These are phyloP conservation scores for Fraxinus pennsylvanica DNA, from an alignment of 257 asterid genomes.

Conservation along the genomic window DNA sequence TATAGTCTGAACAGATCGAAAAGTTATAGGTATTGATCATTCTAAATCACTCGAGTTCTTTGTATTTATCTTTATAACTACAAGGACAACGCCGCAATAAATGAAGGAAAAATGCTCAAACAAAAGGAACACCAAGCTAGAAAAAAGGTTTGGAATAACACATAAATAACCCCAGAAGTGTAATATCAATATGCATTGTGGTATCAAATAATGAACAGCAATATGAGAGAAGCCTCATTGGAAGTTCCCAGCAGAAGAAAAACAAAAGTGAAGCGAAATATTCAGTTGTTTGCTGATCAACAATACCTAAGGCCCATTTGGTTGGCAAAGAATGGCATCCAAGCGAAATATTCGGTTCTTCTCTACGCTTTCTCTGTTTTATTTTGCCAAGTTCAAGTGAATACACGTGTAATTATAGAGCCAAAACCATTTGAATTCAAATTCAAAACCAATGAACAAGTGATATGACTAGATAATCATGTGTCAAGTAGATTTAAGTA, in stretches of 20 bases:
- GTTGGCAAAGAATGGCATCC: not conserved
- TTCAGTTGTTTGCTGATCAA: not conserved
- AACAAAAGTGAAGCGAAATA: not conserved
- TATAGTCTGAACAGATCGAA: not conserved
- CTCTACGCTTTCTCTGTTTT: too few species aligned
- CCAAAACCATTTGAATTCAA: not conserved
- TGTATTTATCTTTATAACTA: not conserved
- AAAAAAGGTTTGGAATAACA: not conserved
- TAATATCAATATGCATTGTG: not conserved
- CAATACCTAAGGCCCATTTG: not conserved
- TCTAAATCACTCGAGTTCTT: not conserved
- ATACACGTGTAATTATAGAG: not conserved
- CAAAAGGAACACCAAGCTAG: not conserved
- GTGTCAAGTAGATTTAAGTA: too few species aligned
- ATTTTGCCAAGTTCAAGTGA: too few species aligned
- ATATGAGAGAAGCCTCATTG: not conserved
- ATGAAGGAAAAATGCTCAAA: not conserved
- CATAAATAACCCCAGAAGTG: not conserved
- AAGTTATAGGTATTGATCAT: not conserved
- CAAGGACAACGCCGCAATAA: not conserved
- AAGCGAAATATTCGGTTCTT: not conserved
- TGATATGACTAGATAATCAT: too few species aligned
- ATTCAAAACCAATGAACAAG: too few species aligned
- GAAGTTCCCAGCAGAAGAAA: too few species aligned
- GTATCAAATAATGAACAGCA: not conserved